A percentile compares a stretch with the other conserved stretches of the same genome.
phyloP scores from a whole-genome alignment of 768 basidiomycete genomes.

The Butyriboletus loyo region DNA sequence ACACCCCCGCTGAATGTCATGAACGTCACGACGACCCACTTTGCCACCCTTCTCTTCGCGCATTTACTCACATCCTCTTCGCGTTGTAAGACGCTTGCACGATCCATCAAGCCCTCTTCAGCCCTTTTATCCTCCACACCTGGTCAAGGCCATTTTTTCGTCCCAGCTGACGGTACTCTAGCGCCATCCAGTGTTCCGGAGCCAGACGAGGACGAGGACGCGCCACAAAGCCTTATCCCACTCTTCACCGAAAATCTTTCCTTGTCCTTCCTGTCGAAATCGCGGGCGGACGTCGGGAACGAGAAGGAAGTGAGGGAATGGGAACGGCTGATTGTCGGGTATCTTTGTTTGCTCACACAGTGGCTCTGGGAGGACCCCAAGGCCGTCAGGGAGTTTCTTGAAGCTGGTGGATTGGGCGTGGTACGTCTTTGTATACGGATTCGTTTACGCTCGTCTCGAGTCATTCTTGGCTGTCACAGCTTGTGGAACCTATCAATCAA shows the following conservation, averaged over 20 bases:
- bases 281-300: slow-evolving; percentile 46
- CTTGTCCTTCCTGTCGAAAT: slow-evolving; percentile 75
- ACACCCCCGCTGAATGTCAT: slow-evolving; percentile 55
- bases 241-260: slow-evolving; percentile 90
- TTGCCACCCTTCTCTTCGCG: slow-evolving; percentile 75
- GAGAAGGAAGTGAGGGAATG: slow-evolving; percentile 80
- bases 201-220: slow-evolving; percentile 58
- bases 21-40: slow-evolving; percentile 61
- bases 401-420: slow-evolving; percentile 85
- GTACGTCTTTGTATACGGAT: slow-evolving; percentile 46
- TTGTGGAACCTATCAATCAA: slow-evolving; percentile 94
- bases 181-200: slow-evolving; percentile 33
- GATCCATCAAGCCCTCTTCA: slow-evolving; percentile 56
- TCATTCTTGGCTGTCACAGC: slow-evolving; percentile 39
- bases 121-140: slow-evolving; percentile 30
- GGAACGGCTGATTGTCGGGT: slow-evolving; percentile 85
- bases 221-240: slow-evolving; percentile 71
- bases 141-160: slow-evolving; percentile 54
- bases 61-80: slow-evolving; percentile 72
- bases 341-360: slow-evolving; percentile 77
- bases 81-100: slow-evolving; percentile 60
- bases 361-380: slow-evolving; percentile 98
- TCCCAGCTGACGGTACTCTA: slow-evolving; percentile 66
- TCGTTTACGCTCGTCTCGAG: not conserved
- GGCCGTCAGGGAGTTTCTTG: slow-evolving; percentile 84